These are phyloP conservation scores for Pythium rishiriense DNA, from an alignment of 352 stramenopile species.

Conservation along the genomic window DNA sequence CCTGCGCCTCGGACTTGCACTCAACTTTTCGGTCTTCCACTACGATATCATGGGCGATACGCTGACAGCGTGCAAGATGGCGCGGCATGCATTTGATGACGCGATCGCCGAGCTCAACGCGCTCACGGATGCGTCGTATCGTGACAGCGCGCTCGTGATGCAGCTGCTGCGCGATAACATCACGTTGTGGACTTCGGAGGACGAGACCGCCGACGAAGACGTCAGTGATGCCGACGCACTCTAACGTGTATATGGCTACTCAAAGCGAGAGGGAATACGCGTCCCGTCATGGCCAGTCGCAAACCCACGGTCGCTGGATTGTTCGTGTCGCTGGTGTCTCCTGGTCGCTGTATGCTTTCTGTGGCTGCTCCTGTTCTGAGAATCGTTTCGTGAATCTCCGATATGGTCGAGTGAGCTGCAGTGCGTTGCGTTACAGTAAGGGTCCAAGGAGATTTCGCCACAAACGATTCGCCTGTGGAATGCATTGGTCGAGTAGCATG, in stretches of 20 bases:
- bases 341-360: background rate
- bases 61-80: slow-evolving; percentile 25
- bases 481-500: no score
- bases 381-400: background rate
- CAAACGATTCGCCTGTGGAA: background rate
- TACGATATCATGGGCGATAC: slow-evolving; percentile 29
- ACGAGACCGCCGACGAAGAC: background rate
- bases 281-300: no score
- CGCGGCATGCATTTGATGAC: slow-evolving; percentile 38
- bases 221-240: background rate
- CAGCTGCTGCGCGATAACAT: slow-evolving; percentile 40
- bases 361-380: background rate
- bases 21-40: slow-evolving; percentile 39
- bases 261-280: no score
- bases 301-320: background rate
- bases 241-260: background rate
- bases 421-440: no score
- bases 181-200: slow-evolving; percentile 30
- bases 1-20: slow-evolving; percentile 32
- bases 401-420: background rate
- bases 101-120: slow-evolving; percentile 32
- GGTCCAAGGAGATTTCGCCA: background rate
- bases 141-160: slow-evolving; percentile 35
- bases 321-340: background rate
- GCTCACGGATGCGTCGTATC: slow-evolving; percentile 33